Percentiles rank a stretch among this genome's conserved stretches.
Evolutionary conservation across 352 stramenopile species (phyloP).

Genomic region (Phytopythium litorale): DNA sequence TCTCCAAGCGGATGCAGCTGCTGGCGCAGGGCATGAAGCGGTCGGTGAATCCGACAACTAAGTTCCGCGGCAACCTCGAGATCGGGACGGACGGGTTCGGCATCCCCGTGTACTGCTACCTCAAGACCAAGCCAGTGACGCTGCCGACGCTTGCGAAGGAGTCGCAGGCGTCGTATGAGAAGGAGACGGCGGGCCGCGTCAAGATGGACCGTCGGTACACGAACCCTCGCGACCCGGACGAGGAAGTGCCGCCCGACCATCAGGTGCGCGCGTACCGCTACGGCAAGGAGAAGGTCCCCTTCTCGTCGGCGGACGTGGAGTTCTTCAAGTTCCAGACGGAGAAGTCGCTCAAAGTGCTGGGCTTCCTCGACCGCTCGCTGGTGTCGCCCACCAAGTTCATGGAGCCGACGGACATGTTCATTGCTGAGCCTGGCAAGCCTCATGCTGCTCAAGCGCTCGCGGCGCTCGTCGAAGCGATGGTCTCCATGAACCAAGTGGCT

Average conservation of each 20-base stretch:
- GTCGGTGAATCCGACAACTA: conserved; percentile 60
- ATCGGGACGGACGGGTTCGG: conserved; percentile 48
- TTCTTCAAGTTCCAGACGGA: conserved; percentile 82
- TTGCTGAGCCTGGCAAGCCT: conserved; percentile 69
- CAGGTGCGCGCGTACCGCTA: conserved; percentile 83
- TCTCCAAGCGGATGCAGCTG: conserved; percentile 70
- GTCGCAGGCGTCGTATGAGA: conserved; percentile 61
- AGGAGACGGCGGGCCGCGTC: conserved; percentile 52
- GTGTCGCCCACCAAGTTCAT: conserved; percentile 59
- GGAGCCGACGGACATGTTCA: conserved; percentile 59
- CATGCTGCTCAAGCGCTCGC: conserved; percentile 57
- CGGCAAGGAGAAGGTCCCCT: conserved; percentile 72
- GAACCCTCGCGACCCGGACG: conserved; percentile 56
- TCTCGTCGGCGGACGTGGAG: conserved; percentile 73
- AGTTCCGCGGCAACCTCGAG: conserved; percentile 72
- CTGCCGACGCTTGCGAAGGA: conserved; percentile 72
- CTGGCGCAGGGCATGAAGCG: conserved; percentile 79
- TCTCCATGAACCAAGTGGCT: conserved; percentile 49
- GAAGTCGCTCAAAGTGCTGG: conserved; percentile 70
- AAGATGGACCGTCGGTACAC: conserved; percentile 74
- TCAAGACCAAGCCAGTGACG: conserved; percentile 73
- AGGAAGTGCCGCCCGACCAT: conserved; percentile 65
- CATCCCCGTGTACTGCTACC: conserved; percentile 75
- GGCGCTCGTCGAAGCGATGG: conserved; percentile 67
- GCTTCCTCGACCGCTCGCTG: conserved; percentile 57